Evolutionary conservation across 345 rosid species (phyloP).

Genomic region (Hevea brasiliensis): DNA sequence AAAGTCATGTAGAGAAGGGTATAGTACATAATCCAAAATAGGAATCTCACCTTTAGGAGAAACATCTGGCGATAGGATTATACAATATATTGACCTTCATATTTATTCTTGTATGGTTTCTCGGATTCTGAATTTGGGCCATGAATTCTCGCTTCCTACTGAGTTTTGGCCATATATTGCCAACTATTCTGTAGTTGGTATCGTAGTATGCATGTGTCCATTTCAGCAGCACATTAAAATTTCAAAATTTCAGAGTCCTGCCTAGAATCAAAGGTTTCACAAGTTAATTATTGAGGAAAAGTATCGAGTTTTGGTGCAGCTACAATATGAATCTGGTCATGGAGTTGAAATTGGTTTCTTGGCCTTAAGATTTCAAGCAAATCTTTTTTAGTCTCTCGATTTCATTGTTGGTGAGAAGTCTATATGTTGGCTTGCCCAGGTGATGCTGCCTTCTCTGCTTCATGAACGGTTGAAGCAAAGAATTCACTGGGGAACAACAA

Average conservation of each 20-base stretch:
- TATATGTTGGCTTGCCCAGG: background rate
- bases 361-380: background rate
- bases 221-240: background rate
- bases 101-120: too few species aligned
- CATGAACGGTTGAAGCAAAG: background rate
- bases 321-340: background rate
- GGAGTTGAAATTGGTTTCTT: background rate
- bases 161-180: too few species aligned
- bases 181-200: too few species aligned
- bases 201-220: background rate
- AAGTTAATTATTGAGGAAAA: background rate
- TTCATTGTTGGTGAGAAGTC: background rate
- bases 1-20: too few species aligned
- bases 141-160: too few species aligned
- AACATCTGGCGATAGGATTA: too few species aligned
- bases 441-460: background rate
- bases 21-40: too few species aligned
- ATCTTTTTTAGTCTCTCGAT: background rate
- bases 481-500: background rate
- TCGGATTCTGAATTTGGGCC: too few species aligned
- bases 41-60: too few species aligned
- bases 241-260: background rate
- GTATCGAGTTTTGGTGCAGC: background rate
- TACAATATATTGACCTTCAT: too few species aligned
- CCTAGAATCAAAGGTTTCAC: background rate